These are phyloP conservation scores for Phytophthora citricola DNA, from an alignment of 352 stramenopile species.

Conservation along the genomic window DNA sequence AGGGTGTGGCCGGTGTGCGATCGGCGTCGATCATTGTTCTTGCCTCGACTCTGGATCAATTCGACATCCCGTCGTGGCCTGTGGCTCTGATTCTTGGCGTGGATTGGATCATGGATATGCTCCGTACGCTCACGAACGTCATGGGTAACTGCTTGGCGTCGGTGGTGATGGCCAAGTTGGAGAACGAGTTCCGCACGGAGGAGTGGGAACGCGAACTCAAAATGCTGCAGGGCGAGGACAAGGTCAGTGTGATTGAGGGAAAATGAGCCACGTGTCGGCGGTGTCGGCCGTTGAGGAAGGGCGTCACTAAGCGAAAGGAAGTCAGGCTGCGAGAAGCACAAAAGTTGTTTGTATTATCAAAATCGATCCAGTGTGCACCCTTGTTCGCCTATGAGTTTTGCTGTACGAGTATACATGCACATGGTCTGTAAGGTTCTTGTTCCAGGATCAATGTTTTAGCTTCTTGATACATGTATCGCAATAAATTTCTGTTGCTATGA, in stretches of 20 bases:
- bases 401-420: too few relatives aligned
- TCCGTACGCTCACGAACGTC: slow-evolving; percentile 64
- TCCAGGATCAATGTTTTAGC: too few relatives aligned
- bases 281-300: slow-evolving; percentile 33
- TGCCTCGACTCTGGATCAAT: slow-evolving; percentile 56
- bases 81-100: slow-evolving; percentile 61
- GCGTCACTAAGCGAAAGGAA: slow-evolving; percentile 10
- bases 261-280: slow-evolving; percentile 25
- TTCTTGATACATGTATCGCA: too few relatives aligned
- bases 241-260: slow-evolving; percentile 30
- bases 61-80: slow-evolving; percentile 63
- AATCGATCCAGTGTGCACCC: background rate
- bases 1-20: slow-evolving; percentile 60
- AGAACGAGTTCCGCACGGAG: slow-evolving; percentile 66
- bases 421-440: too few relatives aligned
- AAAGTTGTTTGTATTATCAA: too few relatives aligned
- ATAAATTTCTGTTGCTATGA: too few relatives aligned
- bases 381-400: too few relatives aligned
- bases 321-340: too few relatives aligned
- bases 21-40: slow-evolving; percentile 57
- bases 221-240: slow-evolving; percentile 14
- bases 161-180: slow-evolving; percentile 68
- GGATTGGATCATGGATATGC: slow-evolving; percentile 73
- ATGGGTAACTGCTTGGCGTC: slow-evolving; percentile 62
- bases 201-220: slow-evolving; percentile 43